Conservation (phyloP, 2,329 filamentous ascomycete species). For the Conoideocrella luteorostrata region DNA sequence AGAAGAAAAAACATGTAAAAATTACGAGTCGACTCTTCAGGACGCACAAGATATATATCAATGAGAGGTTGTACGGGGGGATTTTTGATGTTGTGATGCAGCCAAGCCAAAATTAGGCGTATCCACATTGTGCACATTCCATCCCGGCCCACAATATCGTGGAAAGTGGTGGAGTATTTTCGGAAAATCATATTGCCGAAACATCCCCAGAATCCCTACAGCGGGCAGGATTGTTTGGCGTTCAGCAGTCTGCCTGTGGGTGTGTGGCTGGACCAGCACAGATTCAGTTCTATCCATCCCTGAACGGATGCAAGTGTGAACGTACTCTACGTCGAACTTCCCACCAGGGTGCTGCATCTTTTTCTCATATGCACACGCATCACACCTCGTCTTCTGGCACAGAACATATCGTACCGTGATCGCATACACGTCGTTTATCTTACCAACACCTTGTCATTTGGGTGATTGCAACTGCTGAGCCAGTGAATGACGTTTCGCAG, state of each 20-base stretch:
- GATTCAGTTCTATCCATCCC: conserved; percentile 8
- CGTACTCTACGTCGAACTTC: conserved; percentile 8
- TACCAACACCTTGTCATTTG: neutral
- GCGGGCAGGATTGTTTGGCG: neutral
- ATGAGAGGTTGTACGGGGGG: too few relatives aligned
- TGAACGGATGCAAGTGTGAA: conserved; percentile 7
- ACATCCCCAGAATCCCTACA: neutral
- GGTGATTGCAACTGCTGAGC: conserved; percentile 38
- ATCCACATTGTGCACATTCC: too few relatives aligned
- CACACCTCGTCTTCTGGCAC: conserved; percentile 4
- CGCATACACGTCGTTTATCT: conserved; percentile 8
- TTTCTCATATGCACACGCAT: conserved; percentile 7
- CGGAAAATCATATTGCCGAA: conserved; percentile 4
- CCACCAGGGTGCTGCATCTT: conserved; percentile 6
- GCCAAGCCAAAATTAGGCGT: too few relatives aligned
- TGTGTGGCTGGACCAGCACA: conserved; percentile 2
- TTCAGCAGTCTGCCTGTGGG: neutral
- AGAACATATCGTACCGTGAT: conserved; percentile 10
- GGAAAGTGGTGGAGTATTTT: neutral
- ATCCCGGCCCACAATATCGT: too few relatives aligned
- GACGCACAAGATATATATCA: too few relatives aligned
- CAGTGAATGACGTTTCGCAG: conserved; percentile 22
- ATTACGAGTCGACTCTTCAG: too few relatives aligned
- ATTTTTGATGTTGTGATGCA: too few relatives aligned
- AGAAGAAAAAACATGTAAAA: too few relatives aligned